A percentile compares a stretch with the other conserved stretches of the same genome.
Evolutionary conservation across 2,329 filamentous ascomycete species (phyloP).

Genomic region (Neofusicoccum parvum): DNA sequence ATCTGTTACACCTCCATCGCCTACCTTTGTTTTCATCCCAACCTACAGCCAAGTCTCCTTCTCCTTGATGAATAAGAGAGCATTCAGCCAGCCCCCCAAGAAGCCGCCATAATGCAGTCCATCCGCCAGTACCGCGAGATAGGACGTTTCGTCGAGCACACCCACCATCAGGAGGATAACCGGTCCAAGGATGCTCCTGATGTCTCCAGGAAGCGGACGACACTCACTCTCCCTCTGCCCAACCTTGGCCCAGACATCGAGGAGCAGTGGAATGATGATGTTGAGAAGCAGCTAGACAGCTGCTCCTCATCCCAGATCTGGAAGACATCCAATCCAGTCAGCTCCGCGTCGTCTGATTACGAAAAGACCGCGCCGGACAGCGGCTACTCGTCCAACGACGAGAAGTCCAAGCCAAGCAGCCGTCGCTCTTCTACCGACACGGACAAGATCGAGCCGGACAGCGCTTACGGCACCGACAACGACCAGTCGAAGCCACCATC

Average conservation of each 20-base stretch:
- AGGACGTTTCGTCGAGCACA: constrained; percentile 11
- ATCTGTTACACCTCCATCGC: not conserved
- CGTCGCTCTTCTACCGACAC: not conserved
- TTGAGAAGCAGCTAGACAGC: not conserved
- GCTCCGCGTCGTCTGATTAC: not conserved
- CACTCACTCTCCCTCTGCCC: not conserved
- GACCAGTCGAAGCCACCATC: not conserved
- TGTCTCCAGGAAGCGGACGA: not conserved
- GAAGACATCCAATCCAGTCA: not conserved
- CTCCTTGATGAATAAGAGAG: not conserved
- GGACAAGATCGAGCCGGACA: not conserved
- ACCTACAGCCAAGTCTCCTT: not conserved
- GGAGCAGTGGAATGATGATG: not conserved
- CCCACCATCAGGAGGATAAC: constrained; percentile 12
- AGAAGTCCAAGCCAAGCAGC: not conserved
- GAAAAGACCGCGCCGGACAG: not conserved
- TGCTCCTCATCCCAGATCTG: not conserved
- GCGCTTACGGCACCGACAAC: not conserved
- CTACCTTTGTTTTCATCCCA: not conserved
- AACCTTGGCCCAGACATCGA: not conserved
- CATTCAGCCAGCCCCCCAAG: not conserved
- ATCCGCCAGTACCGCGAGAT: constrained; percentile 20
- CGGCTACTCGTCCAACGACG: not conserved
- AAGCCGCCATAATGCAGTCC: constrained; percentile 16
- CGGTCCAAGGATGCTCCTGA: constrained; percentile 4